phyloP scores from a whole-genome alignment of 2,329 filamentous ascomycete species.

The Leptosphaerulina australis region DNA sequence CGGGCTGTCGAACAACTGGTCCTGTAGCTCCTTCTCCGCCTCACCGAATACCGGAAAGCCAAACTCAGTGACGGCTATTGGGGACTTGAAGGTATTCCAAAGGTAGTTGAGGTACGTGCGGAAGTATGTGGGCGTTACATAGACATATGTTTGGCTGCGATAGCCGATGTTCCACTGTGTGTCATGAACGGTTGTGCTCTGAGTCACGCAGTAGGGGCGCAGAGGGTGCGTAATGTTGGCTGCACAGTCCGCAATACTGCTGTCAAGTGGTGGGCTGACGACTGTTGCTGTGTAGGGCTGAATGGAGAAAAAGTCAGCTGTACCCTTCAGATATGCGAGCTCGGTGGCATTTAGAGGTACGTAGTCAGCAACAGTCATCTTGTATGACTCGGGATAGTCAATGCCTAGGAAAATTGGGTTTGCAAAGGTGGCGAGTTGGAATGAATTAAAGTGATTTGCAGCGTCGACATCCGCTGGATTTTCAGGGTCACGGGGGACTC shows the following conservation, averaged over 20 bases:
- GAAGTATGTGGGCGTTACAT: constrained; percentile 65
- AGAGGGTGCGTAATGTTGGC: constrained; percentile 53
- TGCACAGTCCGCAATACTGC: constrained; percentile 57
- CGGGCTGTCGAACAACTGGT: constrained; percentile 61
- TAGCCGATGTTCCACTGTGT: constrained; percentile 66
- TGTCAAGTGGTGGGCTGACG: constrained; percentile 54
- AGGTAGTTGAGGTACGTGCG: constrained; percentile 62
- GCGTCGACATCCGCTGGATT: constrained; percentile 54
- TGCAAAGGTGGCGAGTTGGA: constrained; percentile 56
- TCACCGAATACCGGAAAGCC: constrained; percentile 63
- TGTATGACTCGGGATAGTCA: constrained; percentile 57
- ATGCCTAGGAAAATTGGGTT: constrained; percentile 60
- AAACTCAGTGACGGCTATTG: constrained; percentile 61
- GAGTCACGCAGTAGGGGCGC: constrained; percentile 61
- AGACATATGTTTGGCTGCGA: constrained; percentile 61
- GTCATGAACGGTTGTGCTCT: constrained; percentile 51
- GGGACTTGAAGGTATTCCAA: constrained; percentile 62
- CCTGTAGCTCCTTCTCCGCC: constrained; percentile 51
- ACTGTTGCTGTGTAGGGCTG: constrained; percentile 65
- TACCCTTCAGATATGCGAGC: constrained; percentile 49
- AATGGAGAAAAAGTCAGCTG: constrained; percentile 62
- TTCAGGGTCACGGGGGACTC: constrained; percentile 45
- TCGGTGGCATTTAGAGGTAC: constrained; percentile 57
- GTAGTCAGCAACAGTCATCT: constrained; percentile 45
- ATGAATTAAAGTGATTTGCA: constrained; percentile 51